phyloP scores from a whole-genome alignment of 805 yeast genomes.

The Candida endomychidarum region DNA sequence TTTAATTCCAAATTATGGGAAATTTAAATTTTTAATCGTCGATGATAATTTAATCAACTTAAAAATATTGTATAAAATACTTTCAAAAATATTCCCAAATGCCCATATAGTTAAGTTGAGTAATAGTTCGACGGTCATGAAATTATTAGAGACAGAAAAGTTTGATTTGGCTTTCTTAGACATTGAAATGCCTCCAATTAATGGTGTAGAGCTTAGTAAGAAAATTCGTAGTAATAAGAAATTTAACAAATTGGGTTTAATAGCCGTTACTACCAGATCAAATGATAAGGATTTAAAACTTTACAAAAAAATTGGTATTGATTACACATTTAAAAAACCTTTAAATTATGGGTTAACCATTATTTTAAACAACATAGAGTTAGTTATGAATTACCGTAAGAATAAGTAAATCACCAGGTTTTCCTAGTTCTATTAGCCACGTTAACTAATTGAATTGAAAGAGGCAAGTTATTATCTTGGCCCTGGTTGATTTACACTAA shows the following conservation, averaged over 20 bases:
- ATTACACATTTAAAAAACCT: conserved; percentile 43
- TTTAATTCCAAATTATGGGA: conserved; percentile 18
- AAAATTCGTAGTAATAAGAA: conserved; percentile 15
- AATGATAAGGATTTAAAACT: conserved; percentile 26
- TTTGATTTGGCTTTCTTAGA: conserved; percentile 41
- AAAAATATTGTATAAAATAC: conserved; percentile 32
- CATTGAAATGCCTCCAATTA: conserved; percentile 45
- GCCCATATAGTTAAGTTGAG: conserved; percentile 26
- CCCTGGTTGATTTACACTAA: too few relatives aligned
- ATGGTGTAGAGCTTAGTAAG: conserved; percentile 40
- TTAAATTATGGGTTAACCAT: conserved; percentile 22
- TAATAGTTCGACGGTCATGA: conserved; percentile 30
- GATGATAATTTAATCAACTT: conserved; percentile 45
- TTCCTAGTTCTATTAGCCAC: too few relatives aligned
- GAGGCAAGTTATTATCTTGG: too few relatives aligned
- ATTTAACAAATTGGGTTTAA: conserved; percentile 27
- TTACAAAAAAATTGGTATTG: conserved; percentile 38
- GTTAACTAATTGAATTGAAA: too few relatives aligned
- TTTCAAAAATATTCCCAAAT: conserved; percentile 35
- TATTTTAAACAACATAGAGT: conserved; percentile 17
- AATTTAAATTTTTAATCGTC: conserved; percentile 28
- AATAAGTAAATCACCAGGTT: conserved; percentile 8
- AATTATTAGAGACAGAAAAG: conserved; percentile 14
- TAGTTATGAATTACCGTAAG: conserved; percentile 16
- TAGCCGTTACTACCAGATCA: conserved; percentile 42